Evolutionary conservation across 441 rosid species (phyloP).

Genomic region (Euphorbia celastroides): DNA sequence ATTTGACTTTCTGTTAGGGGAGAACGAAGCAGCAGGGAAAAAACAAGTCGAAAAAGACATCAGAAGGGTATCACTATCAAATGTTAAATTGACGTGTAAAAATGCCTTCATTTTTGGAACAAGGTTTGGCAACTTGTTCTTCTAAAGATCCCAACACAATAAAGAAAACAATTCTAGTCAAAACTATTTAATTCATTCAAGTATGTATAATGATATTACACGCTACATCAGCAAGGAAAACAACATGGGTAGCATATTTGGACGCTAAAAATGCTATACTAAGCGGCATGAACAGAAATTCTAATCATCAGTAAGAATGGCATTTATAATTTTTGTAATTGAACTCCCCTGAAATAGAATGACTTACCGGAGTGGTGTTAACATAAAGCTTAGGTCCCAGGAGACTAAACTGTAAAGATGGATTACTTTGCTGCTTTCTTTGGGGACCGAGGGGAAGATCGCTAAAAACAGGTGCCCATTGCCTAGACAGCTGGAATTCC

Average conservation of each 20-base stretch:
- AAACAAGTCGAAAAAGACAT: background rate
- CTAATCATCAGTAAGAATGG: background rate
- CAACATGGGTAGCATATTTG: background rate
- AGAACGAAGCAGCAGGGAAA: background rate
- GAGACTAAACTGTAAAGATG: slow-evolving; percentile 81
- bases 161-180: background rate
- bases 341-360: slow-evolving; percentile 12
- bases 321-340: background rate
- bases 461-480: slow-evolving; percentile 96
- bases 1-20: background rate
- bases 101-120: background rate
- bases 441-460: slow-evolving; percentile 95
- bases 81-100: background rate
- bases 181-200: background rate
- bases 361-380: slow-evolving; percentile 67
- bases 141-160: background rate
- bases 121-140: background rate
- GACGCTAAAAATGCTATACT: background rate
- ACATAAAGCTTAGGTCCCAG: slow-evolving; percentile 92
- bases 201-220: background rate
- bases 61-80: background rate
- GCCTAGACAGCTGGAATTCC: slow-evolving; percentile 97
- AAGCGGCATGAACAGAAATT: background rate
- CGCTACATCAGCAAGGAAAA: background rate
- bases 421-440: slow-evolving; percentile 54